Evolutionary conservation across 1,139 yeast genomes (phyloP), one percentile per base, ranked within the genome.

Genomic region (Kodamaea alishanica): DNA sequence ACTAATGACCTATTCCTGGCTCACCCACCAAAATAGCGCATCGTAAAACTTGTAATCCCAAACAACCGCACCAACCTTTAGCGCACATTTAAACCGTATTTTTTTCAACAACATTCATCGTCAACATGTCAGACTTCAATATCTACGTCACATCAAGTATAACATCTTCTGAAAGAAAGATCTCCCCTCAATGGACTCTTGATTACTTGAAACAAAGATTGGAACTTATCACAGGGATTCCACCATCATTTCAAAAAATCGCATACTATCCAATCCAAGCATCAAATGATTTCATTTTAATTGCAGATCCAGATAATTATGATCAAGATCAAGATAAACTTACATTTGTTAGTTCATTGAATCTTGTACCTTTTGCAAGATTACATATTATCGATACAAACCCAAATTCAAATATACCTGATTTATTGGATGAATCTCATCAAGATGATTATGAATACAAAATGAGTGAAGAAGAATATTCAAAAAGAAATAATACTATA

Each of bases 201-300:
- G 60, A 59, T 4, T 67, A 79, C 47, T 67, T 89, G 42, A 77
- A 81, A 49, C 54, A 65, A 29, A 73, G 77, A 45, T 60, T 89
- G 12, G 94, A 86, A 53, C 72, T 70, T 22, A 75, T 87, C 43
- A 88, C 96, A 0, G 97, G 97, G 1, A 77, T 90, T 32, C 78
- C 82, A 5, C 86, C 88, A 1, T 42, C 55, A 22, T 65, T 58
- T 45, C 95, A 86, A 58, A 61, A 64, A 22, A 60, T 86, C 23
- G 70, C 67, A 35, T 60, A 79, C 38, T 79, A 75, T 49, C 69
- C 73, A 1, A 52, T 67, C 1, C 57, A 71, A 5, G 58, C 67
- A 24, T 65, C 76, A 29, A 68, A 68, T 34, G 71, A 51, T 42
- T 69, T 32, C 49, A 45, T 27, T 6, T 46, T 52, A 34, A 30